phyloP scores from a whole-genome alignment of 352 stramenopile species.

The Globisporangium abappressorium region DNA sequence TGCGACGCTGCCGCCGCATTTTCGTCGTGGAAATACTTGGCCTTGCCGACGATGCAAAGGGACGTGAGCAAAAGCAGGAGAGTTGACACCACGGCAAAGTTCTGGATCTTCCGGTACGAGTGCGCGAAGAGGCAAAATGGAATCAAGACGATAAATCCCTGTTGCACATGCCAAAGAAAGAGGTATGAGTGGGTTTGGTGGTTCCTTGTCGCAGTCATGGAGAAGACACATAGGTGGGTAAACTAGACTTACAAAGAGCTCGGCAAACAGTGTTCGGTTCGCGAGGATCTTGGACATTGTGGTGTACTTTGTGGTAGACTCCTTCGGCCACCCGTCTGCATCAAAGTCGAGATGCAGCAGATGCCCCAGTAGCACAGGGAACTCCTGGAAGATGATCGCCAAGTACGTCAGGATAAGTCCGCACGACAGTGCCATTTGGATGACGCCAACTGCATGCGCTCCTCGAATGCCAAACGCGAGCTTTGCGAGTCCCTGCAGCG shows the following conservation, averaged over 20 bases:
- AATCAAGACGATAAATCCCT: slow-evolving; percentile 35
- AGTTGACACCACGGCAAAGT: slow-evolving; percentile 21
- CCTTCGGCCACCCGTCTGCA: slow-evolving; percentile 17
- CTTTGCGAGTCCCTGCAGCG: slow-evolving; percentile 43
- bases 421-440: slow-evolving; percentile 34
- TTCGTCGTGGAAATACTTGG: slow-evolving; percentile 23
- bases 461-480: slow-evolving; percentile 38
- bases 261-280: slow-evolving; percentile 33
- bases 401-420: slow-evolving; percentile 43
- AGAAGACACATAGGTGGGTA: too few species aligned
- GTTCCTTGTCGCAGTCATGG: neutral
- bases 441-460: slow-evolving; percentile 24
- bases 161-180: neutral
- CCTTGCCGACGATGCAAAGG: slow-evolving; percentile 30
- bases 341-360: slow-evolving; percentile 37
- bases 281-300: slow-evolving; percentile 25
- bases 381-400: slow-evolving; percentile 39
- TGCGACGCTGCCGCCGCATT: slow-evolving; percentile 25
- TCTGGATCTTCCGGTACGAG: slow-evolving; percentile 31
- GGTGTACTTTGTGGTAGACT: slow-evolving; percentile 10
- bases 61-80: slow-evolving; percentile 28
- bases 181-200: neutral
- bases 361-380: slow-evolving; percentile 35
- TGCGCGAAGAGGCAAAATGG: slow-evolving; percentile 35
- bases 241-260: slow-evolving; percentile 28